Percentiles rank a stretch among this genome's conserved stretches.
Conservation (phyloP, 805 yeast species). For the Naumovozyma dairenensis region DNA sequence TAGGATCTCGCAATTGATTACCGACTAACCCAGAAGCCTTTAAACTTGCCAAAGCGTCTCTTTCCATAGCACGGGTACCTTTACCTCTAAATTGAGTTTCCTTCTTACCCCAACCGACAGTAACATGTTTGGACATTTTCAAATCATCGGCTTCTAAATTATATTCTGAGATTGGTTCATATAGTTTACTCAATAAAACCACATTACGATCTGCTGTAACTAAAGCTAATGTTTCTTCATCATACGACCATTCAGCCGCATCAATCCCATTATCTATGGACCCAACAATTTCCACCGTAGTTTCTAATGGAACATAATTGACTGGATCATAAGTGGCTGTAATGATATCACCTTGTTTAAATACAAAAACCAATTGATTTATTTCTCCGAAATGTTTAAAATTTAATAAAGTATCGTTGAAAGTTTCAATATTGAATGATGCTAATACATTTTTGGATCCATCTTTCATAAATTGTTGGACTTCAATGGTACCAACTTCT, state of each 20-base stretch:
- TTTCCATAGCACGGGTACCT: constrained; percentile 74
- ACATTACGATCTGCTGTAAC: constrained; percentile 54
- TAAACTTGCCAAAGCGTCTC: constrained; percentile 42
- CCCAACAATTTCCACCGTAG: constrained; percentile 67
- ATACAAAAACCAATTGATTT: constrained; percentile 55
- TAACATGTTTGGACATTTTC: constrained; percentile 65
- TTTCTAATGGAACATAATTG: constrained; percentile 38
- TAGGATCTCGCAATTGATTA: constrained; percentile 74
- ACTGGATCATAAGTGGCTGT: constrained; percentile 50
- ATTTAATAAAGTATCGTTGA: constrained; percentile 37
- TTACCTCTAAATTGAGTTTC: constrained; percentile 95
- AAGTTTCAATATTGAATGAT: constrained; percentile 41
- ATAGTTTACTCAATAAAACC: constrained; percentile 58
- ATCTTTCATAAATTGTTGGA: constrained; percentile 62
- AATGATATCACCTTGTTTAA: constrained; percentile 66
- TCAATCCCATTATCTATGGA: constrained; percentile 65
- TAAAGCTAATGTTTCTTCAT: constrained; percentile 74
- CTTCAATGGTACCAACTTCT: constrained; percentile 52
- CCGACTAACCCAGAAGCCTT: constrained; percentile 56
- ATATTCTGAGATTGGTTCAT: constrained; percentile 71
- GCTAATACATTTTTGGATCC: constrained; percentile 54
- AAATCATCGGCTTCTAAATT: constrained; percentile 53
- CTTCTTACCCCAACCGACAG: constrained; percentile 97
- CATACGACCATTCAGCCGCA: constrained; percentile 81
- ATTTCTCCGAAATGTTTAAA: constrained; percentile 64